Evolutionary conservation across 306 rosid species (phyloP).

Genomic region (Casuarina cunninghamiana): DNA sequence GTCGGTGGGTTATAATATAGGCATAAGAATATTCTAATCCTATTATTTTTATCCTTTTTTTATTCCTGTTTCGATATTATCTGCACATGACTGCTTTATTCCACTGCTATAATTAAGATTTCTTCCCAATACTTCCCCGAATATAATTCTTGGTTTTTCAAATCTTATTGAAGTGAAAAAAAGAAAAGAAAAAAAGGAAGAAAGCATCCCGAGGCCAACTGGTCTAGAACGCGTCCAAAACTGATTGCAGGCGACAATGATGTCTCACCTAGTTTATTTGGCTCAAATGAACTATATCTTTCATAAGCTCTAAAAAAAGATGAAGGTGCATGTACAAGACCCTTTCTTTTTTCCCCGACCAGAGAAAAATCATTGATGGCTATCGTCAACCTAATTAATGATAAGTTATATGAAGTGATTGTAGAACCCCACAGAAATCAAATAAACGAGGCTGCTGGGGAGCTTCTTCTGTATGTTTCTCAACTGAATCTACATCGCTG

Average conservation of each 20-base stretch:
- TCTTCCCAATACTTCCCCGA: no score
- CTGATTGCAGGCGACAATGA: conserved; percentile 7
- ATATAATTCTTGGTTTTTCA: not conserved
- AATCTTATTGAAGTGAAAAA: not conserved
- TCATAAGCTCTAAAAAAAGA: not conserved
- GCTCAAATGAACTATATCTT: not conserved
- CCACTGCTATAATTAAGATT: not conserved
- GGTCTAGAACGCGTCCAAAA: not conserved
- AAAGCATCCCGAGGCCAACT: not conserved
- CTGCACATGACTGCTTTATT: not conserved
- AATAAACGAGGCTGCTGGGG: not conserved
- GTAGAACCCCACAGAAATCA: not conserved
- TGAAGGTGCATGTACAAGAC: conserved; percentile 2
- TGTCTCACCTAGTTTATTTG: conserved; percentile 22
- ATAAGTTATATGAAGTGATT: not conserved
- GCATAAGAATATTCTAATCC: no score
- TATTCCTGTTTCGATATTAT: no score
- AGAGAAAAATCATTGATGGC: not conserved
- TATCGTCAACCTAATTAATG: not conserved
- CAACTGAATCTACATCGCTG: not conserved
- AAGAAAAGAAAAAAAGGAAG: not conserved
- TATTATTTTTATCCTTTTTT: no score
- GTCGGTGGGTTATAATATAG: no score
- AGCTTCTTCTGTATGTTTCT: not conserved
- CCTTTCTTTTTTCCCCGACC: no score